These are phyloP conservation scores for Phaeophleospora eucalypticola DNA, from an alignment of 2,329 filamentous ascomycete genomes.

Conservation along the genomic window DNA sequence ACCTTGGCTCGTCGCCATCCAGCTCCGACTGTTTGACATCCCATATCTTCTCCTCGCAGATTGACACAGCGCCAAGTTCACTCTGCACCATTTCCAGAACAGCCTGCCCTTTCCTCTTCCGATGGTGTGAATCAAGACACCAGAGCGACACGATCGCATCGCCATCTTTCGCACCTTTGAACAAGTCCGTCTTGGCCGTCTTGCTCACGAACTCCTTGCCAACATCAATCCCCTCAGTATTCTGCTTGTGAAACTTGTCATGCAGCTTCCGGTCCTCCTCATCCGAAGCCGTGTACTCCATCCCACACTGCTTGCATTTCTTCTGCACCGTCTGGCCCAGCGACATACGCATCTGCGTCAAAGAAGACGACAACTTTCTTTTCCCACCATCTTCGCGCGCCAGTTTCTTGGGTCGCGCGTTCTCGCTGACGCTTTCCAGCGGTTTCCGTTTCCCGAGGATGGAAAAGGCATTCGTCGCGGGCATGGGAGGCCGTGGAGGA, in stretches of 20 bases:
- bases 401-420: conserved; percentile 31
- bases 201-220: conserved; percentile 54
- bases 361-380: conserved; percentile 8
- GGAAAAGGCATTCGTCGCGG: conserved; percentile 30
- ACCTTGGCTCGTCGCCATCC: conserved; percentile 40
- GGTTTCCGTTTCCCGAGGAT: conserved; percentile 31
- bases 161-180: conserved; percentile 24
- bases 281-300: conserved; percentile 63
- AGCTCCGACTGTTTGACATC: conserved; percentile 33
- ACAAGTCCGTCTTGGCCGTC: conserved; percentile 6
- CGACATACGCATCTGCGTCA: conserved; percentile 60
- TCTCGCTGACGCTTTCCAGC: conserved; percentile 26
- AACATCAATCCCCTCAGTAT: conserved; percentile 58
- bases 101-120: conserved; percentile 52
- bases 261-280: conserved; percentile 59
- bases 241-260: conserved; percentile 60
- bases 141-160: conserved; percentile 57
- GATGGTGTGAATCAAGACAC: conserved; percentile 48
- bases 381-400: conserved; percentile 30
- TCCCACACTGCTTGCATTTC: conserved; percentile 58
- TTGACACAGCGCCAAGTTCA: conserved; percentile 59
- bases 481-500: conserved; percentile 4
- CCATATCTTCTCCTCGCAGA: conserved; percentile 57
- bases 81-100: conserved; percentile 58
- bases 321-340: conserved; percentile 53